Evolutionary conservation across 2,329 filamentous ascomycete genomes (phyloP).

Genomic region (Aureobasidium sp.): DNA sequence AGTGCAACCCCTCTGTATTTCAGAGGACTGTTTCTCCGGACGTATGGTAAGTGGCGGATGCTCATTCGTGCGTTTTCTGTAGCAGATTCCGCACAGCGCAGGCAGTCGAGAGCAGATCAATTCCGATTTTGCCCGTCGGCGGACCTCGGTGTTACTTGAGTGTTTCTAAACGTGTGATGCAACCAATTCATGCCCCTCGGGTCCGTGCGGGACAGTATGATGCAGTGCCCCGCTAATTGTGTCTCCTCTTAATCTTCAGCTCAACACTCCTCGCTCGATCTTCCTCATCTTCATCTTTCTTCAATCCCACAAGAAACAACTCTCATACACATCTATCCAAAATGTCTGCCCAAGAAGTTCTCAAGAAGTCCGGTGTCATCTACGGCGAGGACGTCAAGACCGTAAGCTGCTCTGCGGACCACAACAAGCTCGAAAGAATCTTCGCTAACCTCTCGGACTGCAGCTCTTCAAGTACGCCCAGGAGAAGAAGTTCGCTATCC

Average conservation of each 20-base stretch:
- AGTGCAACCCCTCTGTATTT: background rate
- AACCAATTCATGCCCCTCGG: slow-evolving; percentile 9
- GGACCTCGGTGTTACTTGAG: slow-evolving; percentile 10
- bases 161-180: slow-evolving; percentile 7
- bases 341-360: slow-evolving; percentile 15
- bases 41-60: slow-evolving; percentile 1
- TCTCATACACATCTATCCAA: slow-evolving; percentile 11
- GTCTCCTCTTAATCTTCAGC: slow-evolving; percentile 10
- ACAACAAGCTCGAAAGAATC: background rate
- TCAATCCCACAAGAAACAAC: background rate
- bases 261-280: slow-evolving; percentile 11
- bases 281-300: slow-evolving; percentile 11
- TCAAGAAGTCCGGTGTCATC: slow-evolving; percentile 30
- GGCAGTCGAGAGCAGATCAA: background rate
- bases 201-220: slow-evolving; percentile 11
- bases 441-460: slow-evolving; percentile 16
- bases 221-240: slow-evolving; percentile 12
- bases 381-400: slow-evolving; percentile 27
- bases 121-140: slow-evolving; percentile 10
- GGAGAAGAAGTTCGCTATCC: slow-evolving; percentile 81
- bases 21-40: background rate
- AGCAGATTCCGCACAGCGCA: background rate
- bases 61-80: slow-evolving; percentile 11
- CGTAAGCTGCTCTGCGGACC: slow-evolving; percentile 8
- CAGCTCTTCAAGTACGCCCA: slow-evolving; percentile 82